Evolutionary conservation across 192 early-diverging fungal genomes (phyloP), one percentile per base, ranked within the genome.

Genomic region (Coemansia sp.): DNA sequence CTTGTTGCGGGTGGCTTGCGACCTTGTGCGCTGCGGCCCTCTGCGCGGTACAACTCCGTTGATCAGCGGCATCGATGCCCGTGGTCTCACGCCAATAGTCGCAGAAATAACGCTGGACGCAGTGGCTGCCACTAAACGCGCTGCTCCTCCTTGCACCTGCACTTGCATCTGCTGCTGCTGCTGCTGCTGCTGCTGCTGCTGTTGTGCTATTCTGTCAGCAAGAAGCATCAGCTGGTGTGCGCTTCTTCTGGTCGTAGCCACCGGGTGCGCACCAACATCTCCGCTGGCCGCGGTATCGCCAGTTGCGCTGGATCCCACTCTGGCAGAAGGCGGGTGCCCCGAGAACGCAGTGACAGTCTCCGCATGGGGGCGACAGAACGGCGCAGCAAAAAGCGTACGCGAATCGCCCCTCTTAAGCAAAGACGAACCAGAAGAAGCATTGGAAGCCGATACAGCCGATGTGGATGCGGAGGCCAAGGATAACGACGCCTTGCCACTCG

Each of bases 41-140:
- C 78, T 49, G 6, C 42, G 65, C 47, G 41, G 59, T 1, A 54
- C 51, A 7, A 54, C 51, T 6, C 65, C 71, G 22, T 67, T 67
- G 16, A 82, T 82, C 41, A 68, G 45, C 16, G 79, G 79, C 79
- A 82, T 76, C 60, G 79, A 82, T 52, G 79, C 79, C 6, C 79
- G 70, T 36, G 79, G 74, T 39, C 79, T 67, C 71, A 82, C 79
- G 6, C 52, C 56, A 36, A 26, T 56, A 18, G 13, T 15, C 19
- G 47, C 47, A 49, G 47, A 18, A 0, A 49, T 49, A 5, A 16
- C n/a, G 19, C 13, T 16, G 16, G 43, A 5, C 13, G 43, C 43
- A 45, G 47, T 16, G 19, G n/a, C 16, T 8, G 16, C 51, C 21
- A 54, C 32, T 22, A 37, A 16, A 15, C 51, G 21, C 52, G 19